Evolutionary conservation across 768 basidiomycete genomes (phyloP).

Genomic region (Hemileccinum impolitum): DNA sequence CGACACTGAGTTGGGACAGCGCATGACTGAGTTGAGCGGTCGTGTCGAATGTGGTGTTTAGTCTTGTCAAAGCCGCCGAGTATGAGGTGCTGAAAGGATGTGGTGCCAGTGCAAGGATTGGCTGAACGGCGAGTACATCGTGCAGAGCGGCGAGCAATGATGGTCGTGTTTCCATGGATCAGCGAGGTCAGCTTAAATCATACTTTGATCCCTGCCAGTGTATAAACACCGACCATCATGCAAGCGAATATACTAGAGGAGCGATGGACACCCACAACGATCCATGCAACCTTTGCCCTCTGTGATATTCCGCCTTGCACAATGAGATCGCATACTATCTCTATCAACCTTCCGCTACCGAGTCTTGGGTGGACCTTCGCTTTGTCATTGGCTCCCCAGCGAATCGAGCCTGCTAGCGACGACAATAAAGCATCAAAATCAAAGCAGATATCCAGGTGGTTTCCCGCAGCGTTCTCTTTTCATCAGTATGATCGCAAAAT

Average conservation of each 20-base stretch:
- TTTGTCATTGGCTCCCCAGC: conserved; percentile 8
- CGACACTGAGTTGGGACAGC: conserved; percentile 41
- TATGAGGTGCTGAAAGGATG: conserved; percentile 28
- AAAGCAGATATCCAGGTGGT: background rate
- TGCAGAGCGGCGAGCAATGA: conserved; percentile 27
- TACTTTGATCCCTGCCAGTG: too few relatives aligned
- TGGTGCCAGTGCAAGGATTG: conserved; percentile 10
- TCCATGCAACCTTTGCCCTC: conserved; percentile 9
- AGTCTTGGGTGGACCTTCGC: conserved; percentile 15
- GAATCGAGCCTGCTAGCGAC: background rate
- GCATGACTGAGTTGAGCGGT: conserved; percentile 54
- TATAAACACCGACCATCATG: background rate
- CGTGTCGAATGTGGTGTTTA: conserved; percentile 51
- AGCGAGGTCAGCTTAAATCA: too few relatives aligned
- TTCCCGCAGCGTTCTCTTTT: conserved; percentile 8
- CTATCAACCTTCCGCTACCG: conserved; percentile 12
- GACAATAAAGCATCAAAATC: background rate
- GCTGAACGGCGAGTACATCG: conserved; percentile 23
- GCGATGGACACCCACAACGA: conserved; percentile 11
- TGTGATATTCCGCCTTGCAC: background rate
- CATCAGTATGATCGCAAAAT: background rate
- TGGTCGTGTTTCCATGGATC: conserved; percentile 7
- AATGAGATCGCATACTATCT: background rate
- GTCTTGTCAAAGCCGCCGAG: conserved; percentile 25
- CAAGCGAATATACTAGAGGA: conserved; percentile 9